Base-by-base conservation (phyloP, 257 asterid genomes). In the Nicotiana benthamiana region DNA sequence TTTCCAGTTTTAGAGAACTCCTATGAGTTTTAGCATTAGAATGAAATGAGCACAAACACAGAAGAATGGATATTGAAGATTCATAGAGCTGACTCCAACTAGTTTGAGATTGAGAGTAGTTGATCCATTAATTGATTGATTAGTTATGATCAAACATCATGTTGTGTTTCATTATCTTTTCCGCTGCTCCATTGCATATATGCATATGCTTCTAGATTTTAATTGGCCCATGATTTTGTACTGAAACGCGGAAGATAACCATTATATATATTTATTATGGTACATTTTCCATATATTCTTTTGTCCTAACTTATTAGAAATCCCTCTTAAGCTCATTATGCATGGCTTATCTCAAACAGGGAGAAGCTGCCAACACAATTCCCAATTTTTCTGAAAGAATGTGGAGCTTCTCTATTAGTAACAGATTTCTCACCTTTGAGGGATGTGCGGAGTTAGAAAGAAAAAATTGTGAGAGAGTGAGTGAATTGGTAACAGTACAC, bases 351-450 rank as follows among this genome's bases (percentile, higher is more conserved):
- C 53, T 74, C 80, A 72, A 30, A 75, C 82, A 96, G 99, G 99
- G 98, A 6, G 97, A 94, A 83, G 97, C 96, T 65, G 90, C 89
- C 65, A 95, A 91, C 63, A 92, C 91, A 26, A 92, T 96, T 84
- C 99, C 98, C 0, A 82, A 75, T 22, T 96, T 96, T 96, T 72
- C 83, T 96, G 70, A 80, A 85, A 83, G 95, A 96, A 80, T 89
- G 92, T 27, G 97, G 92, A 30, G 99, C 98, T 64, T 96, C 98
- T 4, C 95, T 96, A 81, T 83, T 96, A 91, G 98, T 96, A 64
- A 96, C 95, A 10, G 99, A 96, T 83, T 96, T 94, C 89, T 96
- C 98, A 17, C 99, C 99, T 1, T 81, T 96, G 62, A 85, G 98
- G 34, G 99, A 96, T 85, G 94, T 90, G 82, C 84, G 87, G 56